phyloP scores from a whole-genome alignment of 495 filamentous ascomycete genomes.

The Penicillium manginii region DNA sequence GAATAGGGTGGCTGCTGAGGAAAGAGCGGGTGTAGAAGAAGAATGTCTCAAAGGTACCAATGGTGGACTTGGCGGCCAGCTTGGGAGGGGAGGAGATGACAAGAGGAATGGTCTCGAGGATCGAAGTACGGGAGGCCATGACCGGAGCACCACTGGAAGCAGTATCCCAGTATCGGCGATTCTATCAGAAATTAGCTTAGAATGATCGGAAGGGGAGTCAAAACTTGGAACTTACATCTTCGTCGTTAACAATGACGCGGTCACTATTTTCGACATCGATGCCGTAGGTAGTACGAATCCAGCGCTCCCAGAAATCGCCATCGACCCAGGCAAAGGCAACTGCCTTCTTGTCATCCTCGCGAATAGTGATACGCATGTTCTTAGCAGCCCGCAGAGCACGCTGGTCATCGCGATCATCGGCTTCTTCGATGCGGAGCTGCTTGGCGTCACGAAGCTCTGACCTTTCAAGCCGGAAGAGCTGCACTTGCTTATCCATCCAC shows the following conservation, averaged over 20 bases:
- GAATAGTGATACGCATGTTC: slow-evolving; percentile 86
- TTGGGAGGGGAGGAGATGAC: slow-evolving; percentile 74
- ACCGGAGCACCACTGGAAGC: slow-evolving; percentile 87
- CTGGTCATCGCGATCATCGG: slow-evolving; percentile 91
- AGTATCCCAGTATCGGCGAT: slow-evolving; percentile 91
- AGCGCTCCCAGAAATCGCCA: slow-evolving; percentile 95
- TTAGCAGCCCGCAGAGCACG: slow-evolving; percentile 86
- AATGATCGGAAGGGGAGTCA: background rate
- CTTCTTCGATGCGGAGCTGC: slow-evolving; percentile 93
- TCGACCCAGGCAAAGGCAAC: slow-evolving; percentile 99
- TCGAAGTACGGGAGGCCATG: slow-evolving; percentile 87
- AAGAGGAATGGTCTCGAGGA: slow-evolving; percentile 90
- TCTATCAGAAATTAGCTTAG: slow-evolving; percentile 56
- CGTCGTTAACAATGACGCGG: slow-evolving; percentile 94
- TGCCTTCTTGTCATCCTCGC: slow-evolving; percentile 82
- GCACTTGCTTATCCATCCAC: slow-evolving; percentile 95
- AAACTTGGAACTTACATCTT: slow-evolving; percentile 75
- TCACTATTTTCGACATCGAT: slow-evolving; percentile 85
- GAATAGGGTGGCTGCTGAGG: slow-evolving; percentile 71
- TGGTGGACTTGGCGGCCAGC: slow-evolving; percentile 84
- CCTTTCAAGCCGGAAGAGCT: slow-evolving; percentile 85
- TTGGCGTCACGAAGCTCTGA: slow-evolving; percentile 93
- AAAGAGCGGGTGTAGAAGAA: slow-evolving; percentile 76
- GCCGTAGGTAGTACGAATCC: slow-evolving; percentile 92
- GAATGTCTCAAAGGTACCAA: slow-evolving; percentile 72